phyloP scores from a whole-genome alignment of 768 basidiomycete genomes.

The Suillus occidentalis region DNA sequence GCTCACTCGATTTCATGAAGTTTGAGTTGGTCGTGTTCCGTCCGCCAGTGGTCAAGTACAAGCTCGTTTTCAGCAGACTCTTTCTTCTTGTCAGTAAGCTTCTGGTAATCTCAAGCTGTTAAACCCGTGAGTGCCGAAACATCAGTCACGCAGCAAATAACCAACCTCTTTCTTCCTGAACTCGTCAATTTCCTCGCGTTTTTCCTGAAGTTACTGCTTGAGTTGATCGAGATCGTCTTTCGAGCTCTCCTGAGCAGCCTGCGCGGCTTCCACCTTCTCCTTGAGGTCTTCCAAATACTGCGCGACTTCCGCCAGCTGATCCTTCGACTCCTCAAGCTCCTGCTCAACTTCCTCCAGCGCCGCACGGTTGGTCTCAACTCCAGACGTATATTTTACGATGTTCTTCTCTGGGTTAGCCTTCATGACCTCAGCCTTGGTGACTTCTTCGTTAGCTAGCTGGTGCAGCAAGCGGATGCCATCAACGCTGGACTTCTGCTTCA shows the following conservation, averaged over 20 bases:
- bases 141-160: neutral
- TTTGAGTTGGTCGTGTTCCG: conserved; percentile 69
- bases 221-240: conserved; percentile 79
- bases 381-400: conserved; percentile 57
- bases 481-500: conserved; percentile 90
- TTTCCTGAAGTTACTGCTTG: conserved; percentile 75
- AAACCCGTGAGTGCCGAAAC: conserved; percentile 7
- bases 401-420: conserved; percentile 89
- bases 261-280: conserved; percentile 72
- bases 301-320: conserved; percentile 56
- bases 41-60: conserved; percentile 61
- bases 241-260: conserved; percentile 72
- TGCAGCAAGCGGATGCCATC: conserved; percentile 84
- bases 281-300: conserved; percentile 62
- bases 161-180: conserved; percentile 84
- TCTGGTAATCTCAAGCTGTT: conserved; percentile 80
- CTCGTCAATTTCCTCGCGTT: conserved; percentile 70
- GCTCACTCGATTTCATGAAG: conserved; percentile 88
- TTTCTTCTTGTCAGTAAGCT: conserved; percentile 63
- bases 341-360: conserved; percentile 61
- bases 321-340: conserved; percentile 64
- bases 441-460: conserved; percentile 81
- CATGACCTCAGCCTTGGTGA: conserved; percentile 92
- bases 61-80: conserved; percentile 54
- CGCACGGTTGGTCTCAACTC: conserved; percentile 53